Conservation (phyloP, 345 rosid genomes). For the Rubroshorea leprosula region DNA sequence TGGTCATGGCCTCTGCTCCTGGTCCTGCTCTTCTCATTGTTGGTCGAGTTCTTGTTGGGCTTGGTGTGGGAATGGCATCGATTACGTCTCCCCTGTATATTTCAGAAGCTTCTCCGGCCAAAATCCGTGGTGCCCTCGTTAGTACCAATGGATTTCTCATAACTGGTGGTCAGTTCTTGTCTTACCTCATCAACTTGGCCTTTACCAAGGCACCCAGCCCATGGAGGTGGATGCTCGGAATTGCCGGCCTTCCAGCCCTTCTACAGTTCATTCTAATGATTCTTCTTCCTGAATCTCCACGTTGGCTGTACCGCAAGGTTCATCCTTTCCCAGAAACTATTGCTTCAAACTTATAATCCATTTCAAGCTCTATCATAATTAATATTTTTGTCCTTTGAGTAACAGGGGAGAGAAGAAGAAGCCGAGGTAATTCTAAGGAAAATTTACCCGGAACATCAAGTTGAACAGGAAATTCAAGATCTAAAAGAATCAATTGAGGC, state of each 20-base stretch:
- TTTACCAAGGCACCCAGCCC: conserved; percentile 61
- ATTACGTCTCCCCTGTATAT: conserved; percentile 89
- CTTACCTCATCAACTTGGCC: conserved; percentile 83
- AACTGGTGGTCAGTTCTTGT: conserved; percentile 81
- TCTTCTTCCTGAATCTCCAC: conserved; percentile 80
- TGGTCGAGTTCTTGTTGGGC: conserved; percentile 76
- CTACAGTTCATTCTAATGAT: conserved; percentile 70
- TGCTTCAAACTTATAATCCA: too few species aligned
- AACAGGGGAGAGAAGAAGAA: conserved; percentile 75
- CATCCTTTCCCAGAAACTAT: too few species aligned
- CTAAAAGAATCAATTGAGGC: conserved; percentile 60
- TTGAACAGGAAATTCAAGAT: conserved; percentile 54
- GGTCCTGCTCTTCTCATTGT: conserved; percentile 52
- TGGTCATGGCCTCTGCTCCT: conserved; percentile 67
- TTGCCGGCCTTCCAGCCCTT: conserved; percentile 75
- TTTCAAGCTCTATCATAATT: too few species aligned
- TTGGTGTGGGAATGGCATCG: conserved; percentile 93
- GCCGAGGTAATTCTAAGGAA: conserved; percentile 52
- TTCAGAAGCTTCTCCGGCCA: conserved; percentile 84
- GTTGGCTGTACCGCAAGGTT: conserved; percentile 86
- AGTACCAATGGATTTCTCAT: conserved; percentile 78
- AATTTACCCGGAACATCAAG: conserved; percentile 50
- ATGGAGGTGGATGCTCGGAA: conserved; percentile 98
- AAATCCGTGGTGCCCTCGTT: conserved; percentile 83
- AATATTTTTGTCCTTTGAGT: not conserved